phyloP scores from a whole-genome alignment of 2,329 filamentous ascomycete genomes.

The Karstenula rhodostoma region DNA sequence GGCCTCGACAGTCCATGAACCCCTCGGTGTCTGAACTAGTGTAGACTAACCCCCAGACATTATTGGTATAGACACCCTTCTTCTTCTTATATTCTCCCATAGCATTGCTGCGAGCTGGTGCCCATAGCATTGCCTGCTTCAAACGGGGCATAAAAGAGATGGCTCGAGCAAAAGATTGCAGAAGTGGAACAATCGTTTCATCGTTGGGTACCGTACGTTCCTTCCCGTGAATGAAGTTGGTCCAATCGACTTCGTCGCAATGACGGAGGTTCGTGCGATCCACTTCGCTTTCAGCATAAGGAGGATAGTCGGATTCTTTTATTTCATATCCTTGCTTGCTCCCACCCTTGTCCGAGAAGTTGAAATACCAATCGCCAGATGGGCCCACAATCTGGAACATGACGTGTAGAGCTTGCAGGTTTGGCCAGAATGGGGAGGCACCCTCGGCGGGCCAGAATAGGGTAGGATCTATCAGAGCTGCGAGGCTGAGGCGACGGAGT shows the following conservation, averaged over 20 bases:
- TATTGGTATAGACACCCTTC: neutral
- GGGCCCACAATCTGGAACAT: conserved; percentile 11
- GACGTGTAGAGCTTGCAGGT: conserved; percentile 7
- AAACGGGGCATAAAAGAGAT: conserved; percentile 4
- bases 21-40: neutral
- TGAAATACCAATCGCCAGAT: conserved; percentile 15
- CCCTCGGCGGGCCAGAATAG: conserved; percentile 14
- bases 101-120: neutral
- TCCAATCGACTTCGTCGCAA: neutral
- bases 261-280: neutral
- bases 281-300: neutral
- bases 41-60: conserved; percentile 10
- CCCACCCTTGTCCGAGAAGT: neutral
- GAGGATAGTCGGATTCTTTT: conserved; percentile 2
- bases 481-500: neutral
- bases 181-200: conserved; percentile 9
- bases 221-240: neutral
- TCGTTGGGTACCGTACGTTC: conserved; percentile 2
- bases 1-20: conserved; percentile 1
- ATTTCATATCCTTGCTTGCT: conserved; percentile 2
- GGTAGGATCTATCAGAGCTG: conserved; percentile 2
- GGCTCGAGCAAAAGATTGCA: conserved; percentile 7
- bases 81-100: neutral
- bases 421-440: conserved; percentile 9
- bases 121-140: conserved; percentile 9